Percentiles rank a stretch among this genome's conserved stretches.
These are phyloP conservation scores for Clarireedia paspali DNA, from an alignment of 2,329 filamentous ascomycete genomes.

Conservation along the genomic window DNA sequence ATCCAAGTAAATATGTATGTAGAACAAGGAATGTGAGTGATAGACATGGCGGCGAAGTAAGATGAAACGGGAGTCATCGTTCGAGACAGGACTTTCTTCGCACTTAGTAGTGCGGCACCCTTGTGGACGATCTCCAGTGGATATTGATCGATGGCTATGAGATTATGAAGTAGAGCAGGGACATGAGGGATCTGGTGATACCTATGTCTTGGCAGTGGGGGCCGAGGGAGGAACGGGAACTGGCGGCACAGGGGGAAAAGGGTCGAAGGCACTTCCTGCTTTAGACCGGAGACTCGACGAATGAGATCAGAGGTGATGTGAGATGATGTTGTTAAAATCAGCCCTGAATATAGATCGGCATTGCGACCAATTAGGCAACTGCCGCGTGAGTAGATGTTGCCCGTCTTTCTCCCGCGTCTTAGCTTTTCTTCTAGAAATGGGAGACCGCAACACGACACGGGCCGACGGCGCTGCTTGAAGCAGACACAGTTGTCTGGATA, in stretches of 20 bases:
- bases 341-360: background rate
- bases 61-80: background rate
- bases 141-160: background rate
- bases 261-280: background rate
- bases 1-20: background rate
- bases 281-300: background rate
- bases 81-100: background rate
- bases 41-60: background rate
- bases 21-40: background rate
- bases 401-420: too few species aligned
- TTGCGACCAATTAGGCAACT: background rate
- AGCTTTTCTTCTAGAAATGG: too few species aligned
- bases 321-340: background rate
- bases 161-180: background rate
- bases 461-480: too few species aligned
- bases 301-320: constrained; percentile 5
- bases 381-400: background rate
- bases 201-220: background rate
- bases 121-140: too few species aligned
- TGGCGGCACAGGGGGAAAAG: background rate
- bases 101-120: background rate
- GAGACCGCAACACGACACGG: too few species aligned
- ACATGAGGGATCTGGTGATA: background rate
- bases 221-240: background rate
- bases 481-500: too few species aligned